A percentile compares a stretch with the other conserved stretches of the same genome.
Conservation (phyloP, 75 land plant genomes). For the Cunninghamia lanceolata region DNA sequence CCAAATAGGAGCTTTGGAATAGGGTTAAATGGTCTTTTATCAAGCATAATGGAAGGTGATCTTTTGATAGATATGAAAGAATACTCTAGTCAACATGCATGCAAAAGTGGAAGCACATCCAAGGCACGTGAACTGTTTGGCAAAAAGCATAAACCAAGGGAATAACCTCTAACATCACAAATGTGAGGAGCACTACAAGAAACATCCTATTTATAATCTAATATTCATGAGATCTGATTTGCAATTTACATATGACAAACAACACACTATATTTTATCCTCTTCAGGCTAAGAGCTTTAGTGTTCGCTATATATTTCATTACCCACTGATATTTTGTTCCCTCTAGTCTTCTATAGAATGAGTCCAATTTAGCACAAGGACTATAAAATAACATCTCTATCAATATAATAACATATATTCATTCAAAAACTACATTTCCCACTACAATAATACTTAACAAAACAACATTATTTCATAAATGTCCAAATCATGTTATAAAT, state of each 20-base stretch:
- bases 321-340: background rate
- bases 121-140: too few species aligned
- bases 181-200: background rate
- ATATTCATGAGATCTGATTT: background rate
- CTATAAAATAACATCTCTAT: background rate
- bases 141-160: background rate
- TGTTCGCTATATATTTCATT: background rate
- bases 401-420: background rate
- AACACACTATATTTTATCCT: background rate
- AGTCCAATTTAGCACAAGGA: background rate
- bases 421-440: background rate
- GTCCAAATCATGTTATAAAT: background rate
- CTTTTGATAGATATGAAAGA: too few species aligned
- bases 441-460: background rate
- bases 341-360: background rate
- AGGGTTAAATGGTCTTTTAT: too few species aligned
- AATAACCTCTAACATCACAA: background rate
- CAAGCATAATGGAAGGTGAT: too few species aligned
- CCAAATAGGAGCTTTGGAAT: too few species aligned
- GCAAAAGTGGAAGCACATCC: too few species aligned
- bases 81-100: too few species aligned
- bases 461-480: background rate
- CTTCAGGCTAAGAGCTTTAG: background rate
- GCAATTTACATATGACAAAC: background rate
- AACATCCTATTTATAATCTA: background rate